Evolutionary conservation across 2,329 filamentous ascomycete species (phyloP), one percentile per base, ranked within the genome.

Genomic region (Penicillium freii): DNA sequence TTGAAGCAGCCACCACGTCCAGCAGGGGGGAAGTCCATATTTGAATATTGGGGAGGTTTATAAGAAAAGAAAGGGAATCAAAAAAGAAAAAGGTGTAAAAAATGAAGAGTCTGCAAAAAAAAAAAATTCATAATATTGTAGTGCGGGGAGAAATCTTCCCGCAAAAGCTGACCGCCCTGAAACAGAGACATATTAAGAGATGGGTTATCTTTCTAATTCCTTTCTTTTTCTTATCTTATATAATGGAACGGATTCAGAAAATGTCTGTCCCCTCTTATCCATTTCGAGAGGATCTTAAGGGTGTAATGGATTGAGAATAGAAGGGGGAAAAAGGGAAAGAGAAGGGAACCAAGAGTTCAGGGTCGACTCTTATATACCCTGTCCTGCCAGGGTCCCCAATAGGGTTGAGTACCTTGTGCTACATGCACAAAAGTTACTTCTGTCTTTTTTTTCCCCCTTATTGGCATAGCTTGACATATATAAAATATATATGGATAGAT

Each of bases 1-100:
- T 84, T 84, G 74, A 83, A 84, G 76, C 82, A 84, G 67, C 80
- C 81, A 72, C 81, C 80, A 65, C 75, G 75, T 66, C 76, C 77
- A 62, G 73, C 64, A 65, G 77, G 50, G n/a, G 50, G 77, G 66
- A 75, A 79, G 65, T 82, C 80, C 81, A 83, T 83, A 65, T 62
- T 75, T 74, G 66, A 53, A 44, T 45, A 36, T 36, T 13, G 31
- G 19, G 19, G 5, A 5, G 21, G 57, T 48, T 40, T 51, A 6
- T 33, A 33, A 33, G 31, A 33, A 33, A 33, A 15, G 31, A 33
- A 33, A 33, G 33, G 7, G 33, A 34, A 34, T 34, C 7, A 13
- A 42, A 40, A 50, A 38, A 38, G 50, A 57, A 31, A 31, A 31
- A 31, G 49, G 31, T 38, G 51, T 39, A 49, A 59, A 59, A 56